Conservation (phyloP, 257 asterid species). For the Jaltomata sinuosa region DNA sequence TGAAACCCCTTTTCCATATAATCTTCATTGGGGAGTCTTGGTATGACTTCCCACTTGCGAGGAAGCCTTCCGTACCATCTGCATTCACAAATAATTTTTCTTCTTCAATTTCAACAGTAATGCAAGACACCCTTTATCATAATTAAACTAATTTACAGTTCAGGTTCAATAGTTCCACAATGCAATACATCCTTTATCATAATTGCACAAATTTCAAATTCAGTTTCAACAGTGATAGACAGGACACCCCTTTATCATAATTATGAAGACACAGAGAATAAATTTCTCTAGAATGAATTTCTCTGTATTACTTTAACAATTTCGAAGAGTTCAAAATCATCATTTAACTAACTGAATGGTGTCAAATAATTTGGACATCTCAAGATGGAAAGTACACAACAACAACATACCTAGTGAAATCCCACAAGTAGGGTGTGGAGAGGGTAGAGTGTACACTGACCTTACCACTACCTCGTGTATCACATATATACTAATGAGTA, state of each 20-base stretch:
- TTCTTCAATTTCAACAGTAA: not conserved
- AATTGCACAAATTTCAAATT: not conserved
- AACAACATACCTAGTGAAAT: too few relatives aligned
- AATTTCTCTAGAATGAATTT: not conserved
- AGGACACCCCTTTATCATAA: not conserved
- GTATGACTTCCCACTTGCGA: constrained; percentile 15
- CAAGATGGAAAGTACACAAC: not conserved
- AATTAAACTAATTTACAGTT: not conserved
- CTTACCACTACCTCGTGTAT: too few relatives aligned
- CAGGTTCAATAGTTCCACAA: not conserved
- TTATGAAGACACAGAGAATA: not conserved
- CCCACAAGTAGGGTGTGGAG: too few relatives aligned
- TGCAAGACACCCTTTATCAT: not conserved
- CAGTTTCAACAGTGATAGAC: not conserved
- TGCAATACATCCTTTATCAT: not conserved
- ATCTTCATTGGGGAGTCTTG: constrained; percentile 29
- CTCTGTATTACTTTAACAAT: not conserved
- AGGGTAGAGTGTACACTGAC: too few relatives aligned
- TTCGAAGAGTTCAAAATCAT: not conserved
- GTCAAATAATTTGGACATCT: not conserved
- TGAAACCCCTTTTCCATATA: constrained; percentile 36
- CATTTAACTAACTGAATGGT: not conserved
- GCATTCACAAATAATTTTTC: not conserved
- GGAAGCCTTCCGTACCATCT: constrained; percentile 13
- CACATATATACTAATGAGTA: not conserved